A percentile compares a stretch with the other conserved stretches of the same genome.
Evolutionary conservation across 768 basidiomycete species (phyloP).

Genomic region (Boletus subcaerulescens): DNA sequence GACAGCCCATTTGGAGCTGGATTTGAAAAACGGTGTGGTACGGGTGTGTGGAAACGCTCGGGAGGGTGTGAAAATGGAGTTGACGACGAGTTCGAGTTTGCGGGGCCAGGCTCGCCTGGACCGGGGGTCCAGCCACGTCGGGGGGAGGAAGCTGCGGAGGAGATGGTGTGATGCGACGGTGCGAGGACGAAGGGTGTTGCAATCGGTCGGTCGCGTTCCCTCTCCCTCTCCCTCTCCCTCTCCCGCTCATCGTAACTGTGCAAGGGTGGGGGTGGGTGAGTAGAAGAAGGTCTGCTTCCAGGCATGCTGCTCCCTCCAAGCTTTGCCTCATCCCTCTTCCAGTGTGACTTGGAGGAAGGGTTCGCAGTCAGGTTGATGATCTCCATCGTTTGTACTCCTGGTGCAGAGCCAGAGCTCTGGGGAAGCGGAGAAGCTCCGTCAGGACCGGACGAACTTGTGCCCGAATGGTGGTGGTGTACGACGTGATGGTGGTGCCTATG

Average conservation of each 20-base stretch:
- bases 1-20: constrained; percentile 20
- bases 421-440: constrained; percentile 33
- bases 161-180: constrained; percentile 39
- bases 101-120: constrained; percentile 29
- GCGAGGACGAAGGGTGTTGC: constrained; percentile 54
- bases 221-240: constrained; percentile 19
- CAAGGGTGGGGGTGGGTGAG: constrained; percentile 32
- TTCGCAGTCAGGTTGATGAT: constrained; percentile 46
- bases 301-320: constrained; percentile 26
- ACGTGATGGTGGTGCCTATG: constrained; percentile 39
- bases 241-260: constrained; percentile 28
- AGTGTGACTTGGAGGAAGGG: constrained; percentile 31
- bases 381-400: constrained; percentile 45
- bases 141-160: constrained; percentile 40
- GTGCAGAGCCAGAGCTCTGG: constrained; percentile 35
- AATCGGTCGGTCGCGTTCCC: constrained; percentile 49
- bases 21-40: constrained; percentile 27
- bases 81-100: constrained; percentile 25
- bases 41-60: constrained; percentile 29
- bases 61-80: constrained; percentile 28
- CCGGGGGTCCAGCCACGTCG: constrained; percentile 37
- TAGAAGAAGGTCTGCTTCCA: constrained; percentile 39
- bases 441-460: constrained; percentile 25
- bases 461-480: constrained; percentile 49
- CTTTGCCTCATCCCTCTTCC: constrained; percentile 39